Percentiles rank a stretch among this genome's conserved stretches.
phyloP scores from a whole-genome alignment of 148 eudicot genomes.

The Hydrangea macrophylla region DNA sequence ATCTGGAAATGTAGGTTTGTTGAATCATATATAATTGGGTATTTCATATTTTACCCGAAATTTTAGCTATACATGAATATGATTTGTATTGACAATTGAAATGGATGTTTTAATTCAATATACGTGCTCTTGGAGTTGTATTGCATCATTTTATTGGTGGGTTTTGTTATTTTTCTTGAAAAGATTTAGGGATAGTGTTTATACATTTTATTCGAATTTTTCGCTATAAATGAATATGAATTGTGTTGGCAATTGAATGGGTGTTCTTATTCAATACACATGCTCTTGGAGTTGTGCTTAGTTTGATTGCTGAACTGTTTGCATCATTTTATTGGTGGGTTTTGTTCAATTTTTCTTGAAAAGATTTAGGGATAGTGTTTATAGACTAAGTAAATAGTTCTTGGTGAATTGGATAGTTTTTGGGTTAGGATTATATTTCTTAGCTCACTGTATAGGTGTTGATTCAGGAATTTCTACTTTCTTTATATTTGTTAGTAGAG shows the following conservation, averaged over 20 bases:
- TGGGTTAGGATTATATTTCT: not conserved
- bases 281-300: not conserved
- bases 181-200: too few relatives aligned
- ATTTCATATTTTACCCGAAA: not conserved
- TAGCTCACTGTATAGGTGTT: not conserved
- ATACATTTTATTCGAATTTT: too few relatives aligned
- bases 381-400: not conserved
- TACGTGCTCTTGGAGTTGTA: too few relatives aligned
- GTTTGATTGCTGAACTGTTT: not conserved
- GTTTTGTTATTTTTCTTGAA: too few relatives aligned
- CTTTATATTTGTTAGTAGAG: not conserved
- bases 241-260: too few relatives aligned
- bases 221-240: too few relatives aligned
- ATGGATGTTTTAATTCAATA: not conserved
- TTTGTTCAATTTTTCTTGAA: not conserved
- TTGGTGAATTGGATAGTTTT: not conserved
- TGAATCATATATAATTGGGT: not conserved
- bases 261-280: too few relatives aligned
- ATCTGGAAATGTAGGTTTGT: slow-evolving; percentile 63
- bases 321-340: not conserved
- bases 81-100: not conserved
- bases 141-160: too few relatives aligned
- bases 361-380: not conserved
- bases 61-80: not conserved
- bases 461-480: not conserved